phyloP scores from a whole-genome alignment of 108 stramenopile species.

The Skeletonema tropicum region DNA sequence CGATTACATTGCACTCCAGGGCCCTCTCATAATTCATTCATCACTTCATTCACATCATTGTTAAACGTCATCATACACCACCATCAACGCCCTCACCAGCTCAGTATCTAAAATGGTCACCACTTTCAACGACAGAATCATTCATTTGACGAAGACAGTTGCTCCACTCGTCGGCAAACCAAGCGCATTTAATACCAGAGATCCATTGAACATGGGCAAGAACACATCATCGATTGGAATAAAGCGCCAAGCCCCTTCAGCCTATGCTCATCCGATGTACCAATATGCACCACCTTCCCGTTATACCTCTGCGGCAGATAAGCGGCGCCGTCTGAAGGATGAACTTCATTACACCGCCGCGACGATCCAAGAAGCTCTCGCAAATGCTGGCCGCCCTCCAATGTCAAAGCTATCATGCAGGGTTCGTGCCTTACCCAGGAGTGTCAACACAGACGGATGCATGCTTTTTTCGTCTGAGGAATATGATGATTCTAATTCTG shows the following conservation, averaged over 20 bases:
- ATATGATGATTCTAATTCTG: constrained; percentile 2
- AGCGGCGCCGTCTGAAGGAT: constrained; percentile 15
- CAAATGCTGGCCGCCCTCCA: constrained; percentile 17
- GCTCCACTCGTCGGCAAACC: constrained; percentile 15
- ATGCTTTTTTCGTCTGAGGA: constrained; percentile 27
- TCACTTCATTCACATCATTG: no score
- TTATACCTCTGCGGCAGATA: not conserved
- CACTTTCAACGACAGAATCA: constrained; percentile 26
- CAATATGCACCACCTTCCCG: not conserved
- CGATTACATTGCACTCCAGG: no score
- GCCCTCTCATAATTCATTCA: constrained; percentile 10
- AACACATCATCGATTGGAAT: not conserved
- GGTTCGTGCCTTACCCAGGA: constrained; percentile 22
- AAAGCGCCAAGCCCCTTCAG: constrained; percentile 1
- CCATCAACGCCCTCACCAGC: not conserved
- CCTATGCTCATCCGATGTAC: not conserved
- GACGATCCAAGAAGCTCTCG: constrained; percentile 17
- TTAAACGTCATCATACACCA: not conserved
- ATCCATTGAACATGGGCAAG: not conserved
- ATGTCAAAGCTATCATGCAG: not conserved
- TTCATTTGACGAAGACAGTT: constrained; percentile 5
- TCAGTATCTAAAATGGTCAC: constrained; percentile 23
- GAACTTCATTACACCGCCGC: constrained; percentile 29
- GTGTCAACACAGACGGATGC: constrained; percentile 16
- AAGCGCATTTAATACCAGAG: not conserved